These are phyloP conservation scores for Chytridiales sp. DNA, from an alignment of 371 early-diverging fungal genomes.

Conservation along the genomic window DNA sequence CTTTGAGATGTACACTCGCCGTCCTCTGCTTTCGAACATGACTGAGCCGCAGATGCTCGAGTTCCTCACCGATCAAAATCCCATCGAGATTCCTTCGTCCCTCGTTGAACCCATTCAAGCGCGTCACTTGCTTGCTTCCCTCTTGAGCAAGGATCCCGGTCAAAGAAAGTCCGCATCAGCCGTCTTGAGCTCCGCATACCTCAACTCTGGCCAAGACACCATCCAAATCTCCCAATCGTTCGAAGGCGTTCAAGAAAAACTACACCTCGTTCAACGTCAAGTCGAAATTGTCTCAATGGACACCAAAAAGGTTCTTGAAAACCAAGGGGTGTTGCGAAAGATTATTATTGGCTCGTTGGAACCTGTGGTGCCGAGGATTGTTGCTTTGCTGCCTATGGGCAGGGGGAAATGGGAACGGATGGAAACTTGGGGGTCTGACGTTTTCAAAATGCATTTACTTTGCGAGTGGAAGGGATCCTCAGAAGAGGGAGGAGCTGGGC, in stretches of 20 bases:
- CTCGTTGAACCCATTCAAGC: conserved; percentile 6
- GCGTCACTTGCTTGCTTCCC: conserved; percentile 5
- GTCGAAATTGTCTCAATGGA: not conserved
- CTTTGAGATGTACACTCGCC: conserved; percentile 15
- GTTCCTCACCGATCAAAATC: conserved; percentile 1
- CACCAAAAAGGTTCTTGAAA: not conserved
- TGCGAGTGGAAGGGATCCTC: conserved; percentile 13
- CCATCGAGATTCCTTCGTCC: not conserved
- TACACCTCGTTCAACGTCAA: not conserved
- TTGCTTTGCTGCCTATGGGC: not conserved
- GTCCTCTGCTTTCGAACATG: conserved; percentile 3
- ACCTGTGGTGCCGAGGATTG: not conserved
- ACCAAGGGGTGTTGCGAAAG: not conserved
- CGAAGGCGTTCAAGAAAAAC: not conserved
- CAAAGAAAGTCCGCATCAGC: conserved; percentile 1
- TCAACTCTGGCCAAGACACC: conserved; percentile 16
- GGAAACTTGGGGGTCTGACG: conserved; percentile 3
- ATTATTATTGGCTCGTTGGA: not conserved
- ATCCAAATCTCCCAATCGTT: not conserved
- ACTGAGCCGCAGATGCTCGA: not conserved
- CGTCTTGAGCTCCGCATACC: conserved; percentile 12
- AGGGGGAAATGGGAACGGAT: conserved; percentile 1
- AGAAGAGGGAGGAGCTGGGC: conserved; percentile 4
- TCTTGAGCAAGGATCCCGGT: conserved; percentile 7
- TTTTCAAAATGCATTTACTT: conserved; percentile 10